These are phyloP conservation scores for Acer negundo DNA, from an alignment of 345 rosid genomes.

Conservation along the genomic window DNA sequence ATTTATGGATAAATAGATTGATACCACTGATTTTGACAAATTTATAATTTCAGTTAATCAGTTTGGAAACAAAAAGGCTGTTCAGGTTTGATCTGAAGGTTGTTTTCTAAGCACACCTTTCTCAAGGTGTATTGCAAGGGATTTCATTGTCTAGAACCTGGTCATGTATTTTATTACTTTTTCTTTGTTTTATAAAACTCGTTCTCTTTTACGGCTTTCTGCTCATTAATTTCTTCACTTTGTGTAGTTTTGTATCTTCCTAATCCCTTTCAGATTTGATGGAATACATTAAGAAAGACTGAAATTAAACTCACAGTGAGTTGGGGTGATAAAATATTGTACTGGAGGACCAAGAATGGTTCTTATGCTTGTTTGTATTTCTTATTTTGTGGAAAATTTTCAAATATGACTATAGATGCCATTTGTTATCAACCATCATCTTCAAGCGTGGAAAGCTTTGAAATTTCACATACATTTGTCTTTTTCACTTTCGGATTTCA, in stretches of 20 bases:
- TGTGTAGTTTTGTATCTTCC: neutral
- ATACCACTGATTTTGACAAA: neutral
- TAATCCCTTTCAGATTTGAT: neutral
- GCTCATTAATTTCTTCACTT: neutral
- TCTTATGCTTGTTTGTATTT: neutral
- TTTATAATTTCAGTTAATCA: neutral
- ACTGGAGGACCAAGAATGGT: conserved; percentile 10
- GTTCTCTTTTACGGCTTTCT: neutral
- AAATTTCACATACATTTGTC: conserved; percentile 13
- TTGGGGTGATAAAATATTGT: neutral
- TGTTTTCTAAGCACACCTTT: neutral
- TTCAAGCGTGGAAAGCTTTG: conserved; percentile 16
- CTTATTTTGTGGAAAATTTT: neutral
- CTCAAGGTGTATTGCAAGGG: neutral
- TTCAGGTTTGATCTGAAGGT: neutral
- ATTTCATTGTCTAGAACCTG: neutral
- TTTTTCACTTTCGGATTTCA: conserved; percentile 14
- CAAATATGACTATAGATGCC: neutral
- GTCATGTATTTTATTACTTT: neutral
- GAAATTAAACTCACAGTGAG: neutral
- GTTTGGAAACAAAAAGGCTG: neutral
- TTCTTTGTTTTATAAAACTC: neutral
- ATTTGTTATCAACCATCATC: neutral
- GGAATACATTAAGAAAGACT: neutral
- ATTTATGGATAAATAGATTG: neutral